Evolutionary conservation across 495 filamentous ascomycete species (phyloP), one percentile per base, ranked within the genome.

Genomic region (Physcia stellaris): DNA sequence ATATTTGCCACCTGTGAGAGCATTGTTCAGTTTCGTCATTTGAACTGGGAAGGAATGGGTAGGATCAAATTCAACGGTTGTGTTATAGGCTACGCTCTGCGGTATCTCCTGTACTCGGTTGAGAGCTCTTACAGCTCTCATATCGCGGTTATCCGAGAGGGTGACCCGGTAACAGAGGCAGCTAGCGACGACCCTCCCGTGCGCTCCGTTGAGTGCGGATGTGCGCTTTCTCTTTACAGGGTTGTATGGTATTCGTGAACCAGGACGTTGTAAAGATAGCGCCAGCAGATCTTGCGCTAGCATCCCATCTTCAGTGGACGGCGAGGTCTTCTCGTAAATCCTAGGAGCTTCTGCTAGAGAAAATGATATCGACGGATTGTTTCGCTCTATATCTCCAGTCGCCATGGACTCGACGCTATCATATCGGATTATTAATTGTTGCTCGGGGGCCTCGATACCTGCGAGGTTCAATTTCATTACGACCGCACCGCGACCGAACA

Each of bases 401-500:
- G 60, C 53, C 21, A 68, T 46, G 16, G 56, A 45, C 2, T 50
- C 10, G n/a, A 63, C 55, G 32, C 42, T 58, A 16, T 43, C 43
- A 34, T 61, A 61, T 3, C 54, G 45, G n/a, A 71, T 58, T 4
- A 60, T 55, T 15, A 68, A 29, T 35, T 59, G 44, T 24, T 53
- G 31, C 1, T 21, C 26, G 10, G 33, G 39, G 2, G 6, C 1
- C 1, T 29, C 32, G 22, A 27, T 24, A 15, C 2, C 15, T 24
- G 17, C n/a, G 4, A 28, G 27, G 12, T 17, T 17, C 5, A 52
- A 33, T 5, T 26, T 48, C 21, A 73, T 48, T 29, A 62, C 42
- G 36, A 73, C 49, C 15, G 24, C 20, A 15, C 40, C 35, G n/a
- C 13, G 20, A 26, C 57, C 57, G 47, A 78, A 77, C 32, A 58